Evolutionary conservation across 1,284 basidiomycete species (phyloP).

Genomic region (Ceratobasidium sp.): DNA sequence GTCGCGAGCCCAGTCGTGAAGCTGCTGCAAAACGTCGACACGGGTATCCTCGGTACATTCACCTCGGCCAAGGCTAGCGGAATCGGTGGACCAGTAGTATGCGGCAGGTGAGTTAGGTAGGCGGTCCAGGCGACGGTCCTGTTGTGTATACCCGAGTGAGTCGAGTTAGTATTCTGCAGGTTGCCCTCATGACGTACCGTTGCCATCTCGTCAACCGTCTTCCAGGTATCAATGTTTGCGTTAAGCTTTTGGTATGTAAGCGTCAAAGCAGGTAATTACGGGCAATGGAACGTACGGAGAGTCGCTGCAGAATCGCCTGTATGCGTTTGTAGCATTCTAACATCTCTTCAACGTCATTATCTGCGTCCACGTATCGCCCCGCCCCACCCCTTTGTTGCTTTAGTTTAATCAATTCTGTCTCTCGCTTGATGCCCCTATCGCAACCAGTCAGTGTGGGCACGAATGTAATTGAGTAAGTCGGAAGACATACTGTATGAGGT

Average conservation of each 20-base stretch:
- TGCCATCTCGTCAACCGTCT: not conserved
- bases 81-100: not conserved
- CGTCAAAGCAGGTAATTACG: too few relatives aligned
- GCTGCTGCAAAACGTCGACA: not conserved
- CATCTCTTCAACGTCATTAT: not conserved
- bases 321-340: conserved; percentile 3
- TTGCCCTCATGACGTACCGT: conserved; percentile 1
- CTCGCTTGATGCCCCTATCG: not conserved
- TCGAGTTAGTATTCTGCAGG: not conserved
- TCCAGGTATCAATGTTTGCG: not conserved
- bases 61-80: not conserved
- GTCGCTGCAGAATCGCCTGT: not conserved
- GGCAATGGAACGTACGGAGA: not conserved
- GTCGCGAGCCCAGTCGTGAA: not conserved
- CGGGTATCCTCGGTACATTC: conserved; percentile 2
- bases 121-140: not conserved
- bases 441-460: not conserved
- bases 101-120: conserved; percentile 3
- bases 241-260: not conserved
- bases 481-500: not conserved
- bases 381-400: not conserved
- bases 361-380: too few relatives aligned
- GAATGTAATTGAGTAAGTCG: not conserved
- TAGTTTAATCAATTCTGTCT: not conserved
- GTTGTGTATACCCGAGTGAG: not conserved